Evolutionary conservation across 495 filamentous ascomycete genomes (phyloP).

Genomic region (Hyaloscypha finlandica): DNA sequence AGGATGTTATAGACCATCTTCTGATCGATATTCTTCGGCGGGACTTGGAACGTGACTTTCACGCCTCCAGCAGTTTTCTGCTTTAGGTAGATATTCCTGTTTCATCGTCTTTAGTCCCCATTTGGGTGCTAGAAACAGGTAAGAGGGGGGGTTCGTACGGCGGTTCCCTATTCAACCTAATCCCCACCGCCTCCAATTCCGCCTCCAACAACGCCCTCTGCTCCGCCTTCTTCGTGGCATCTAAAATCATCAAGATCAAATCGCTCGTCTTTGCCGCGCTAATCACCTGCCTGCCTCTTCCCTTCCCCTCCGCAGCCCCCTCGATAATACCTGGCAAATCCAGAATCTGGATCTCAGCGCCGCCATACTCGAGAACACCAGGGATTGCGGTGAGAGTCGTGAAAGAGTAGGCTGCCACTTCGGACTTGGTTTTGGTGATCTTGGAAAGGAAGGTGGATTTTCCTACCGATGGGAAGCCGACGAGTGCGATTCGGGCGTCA

Average conservation of each 20-base stretch:
- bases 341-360: slow-evolving; percentile 96
- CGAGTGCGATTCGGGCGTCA: slow-evolving; percentile 94
- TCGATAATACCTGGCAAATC: slow-evolving; percentile 99
- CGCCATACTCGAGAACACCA: slow-evolving; percentile 96
- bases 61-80: slow-evolving; percentile 94
- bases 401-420: slow-evolving; percentile 96
- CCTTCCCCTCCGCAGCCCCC: slow-evolving; percentile 94
- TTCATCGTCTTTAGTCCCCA: slow-evolving; percentile 4
- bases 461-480: slow-evolving; percentile 97
- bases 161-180: slow-evolving; percentile 87
- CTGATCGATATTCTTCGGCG: slow-evolving; percentile 90
- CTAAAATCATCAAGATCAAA: slow-evolving; percentile 93
- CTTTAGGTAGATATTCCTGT: slow-evolving; percentile 97
- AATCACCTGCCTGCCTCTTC: slow-evolving; percentile 94
- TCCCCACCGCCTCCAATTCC: slow-evolving; percentile 95
- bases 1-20: slow-evolving; percentile 97
- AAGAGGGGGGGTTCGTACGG: slow-evolving; percentile 58
- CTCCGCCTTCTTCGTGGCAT: slow-evolving; percentile 96
- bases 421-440: slow-evolving; percentile 97
- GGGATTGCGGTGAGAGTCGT: slow-evolving; percentile 98
- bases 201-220: slow-evolving; percentile 87
- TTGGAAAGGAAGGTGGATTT: slow-evolving; percentile 99
- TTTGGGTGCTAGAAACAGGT: not conserved
- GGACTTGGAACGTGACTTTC: slow-evolving; percentile 93
- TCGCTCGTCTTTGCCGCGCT: slow-evolving; percentile 99